phyloP scores from a whole-genome alignment of 2,329 filamentous ascomycete genomes.

The Setomelanomma holmii region DNA sequence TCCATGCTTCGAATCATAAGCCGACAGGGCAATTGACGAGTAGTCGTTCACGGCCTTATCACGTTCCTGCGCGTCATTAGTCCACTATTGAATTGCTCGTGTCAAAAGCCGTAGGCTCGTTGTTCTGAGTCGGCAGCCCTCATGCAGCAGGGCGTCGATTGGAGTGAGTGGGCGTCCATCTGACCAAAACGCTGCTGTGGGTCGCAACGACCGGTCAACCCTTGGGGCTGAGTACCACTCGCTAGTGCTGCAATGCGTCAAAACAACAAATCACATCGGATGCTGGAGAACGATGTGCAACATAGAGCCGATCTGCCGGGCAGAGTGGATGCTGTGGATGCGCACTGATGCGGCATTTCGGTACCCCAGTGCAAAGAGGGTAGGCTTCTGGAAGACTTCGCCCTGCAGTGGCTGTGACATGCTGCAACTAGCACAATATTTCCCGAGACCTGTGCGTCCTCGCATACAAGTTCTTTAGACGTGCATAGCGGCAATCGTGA shows the following conservation, averaged over 20 bases:
- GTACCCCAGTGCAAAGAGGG: conserved; percentile 11
- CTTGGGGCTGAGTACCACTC: conserved; percentile 10
- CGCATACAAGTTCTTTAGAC: background rate
- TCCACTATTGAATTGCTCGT: conserved; percentile 15
- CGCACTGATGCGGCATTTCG: conserved; percentile 13
- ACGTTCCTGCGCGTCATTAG: conserved; percentile 26
- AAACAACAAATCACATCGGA: conserved; percentile 19
- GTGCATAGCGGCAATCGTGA: background rate
- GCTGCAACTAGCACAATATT: conserved; percentile 10
- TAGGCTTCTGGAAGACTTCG: conserved; percentile 24
- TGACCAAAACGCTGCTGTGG: conserved; percentile 20
- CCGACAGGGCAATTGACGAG: conserved; percentile 24
- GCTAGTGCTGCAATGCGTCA: conserved; percentile 2
- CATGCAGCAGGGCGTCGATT: conserved; percentile 14
- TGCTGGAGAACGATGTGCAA: conserved; percentile 11
- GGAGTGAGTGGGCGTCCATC: conserved; percentile 19
- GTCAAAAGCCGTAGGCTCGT: conserved; percentile 21
- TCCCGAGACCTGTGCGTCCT: background rate
- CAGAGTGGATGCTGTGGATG: conserved; percentile 2
- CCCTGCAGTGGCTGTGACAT: conserved; percentile 22
- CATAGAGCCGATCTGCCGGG: conserved; percentile 14
- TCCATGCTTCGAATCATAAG: conserved; percentile 15
- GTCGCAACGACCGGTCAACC: conserved; percentile 19
- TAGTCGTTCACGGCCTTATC: conserved; percentile 21
- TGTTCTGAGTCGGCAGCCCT: conserved; percentile 13